Percentiles rank a stretch among this genome's conserved stretches.
Evolutionary conservation across 116 monocot genomes (phyloP).

Genomic region (Cymodocea nodosa): DNA sequence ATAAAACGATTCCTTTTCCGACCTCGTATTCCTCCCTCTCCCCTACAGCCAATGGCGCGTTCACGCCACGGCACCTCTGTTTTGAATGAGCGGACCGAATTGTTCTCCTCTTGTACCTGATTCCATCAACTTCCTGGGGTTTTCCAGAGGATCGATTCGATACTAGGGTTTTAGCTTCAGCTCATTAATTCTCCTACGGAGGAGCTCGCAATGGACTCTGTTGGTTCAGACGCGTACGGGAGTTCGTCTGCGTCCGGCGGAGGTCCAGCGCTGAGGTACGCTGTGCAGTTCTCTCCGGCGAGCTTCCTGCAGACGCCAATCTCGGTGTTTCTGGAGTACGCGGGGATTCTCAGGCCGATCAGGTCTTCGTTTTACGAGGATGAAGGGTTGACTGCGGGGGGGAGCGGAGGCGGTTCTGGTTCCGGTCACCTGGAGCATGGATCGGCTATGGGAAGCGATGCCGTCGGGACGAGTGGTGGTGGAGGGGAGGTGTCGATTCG

Average conservation of each 20-base stretch:
- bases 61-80: no score
- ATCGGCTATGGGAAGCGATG: slow-evolving; percentile 2
- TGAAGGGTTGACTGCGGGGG: slow-evolving; percentile 16
- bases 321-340: slow-evolving; percentile 63
- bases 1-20: no score
- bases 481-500: slow-evolving; percentile 78
- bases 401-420: background rate
- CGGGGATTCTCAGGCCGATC: slow-evolving; percentile 40
- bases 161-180: no score
- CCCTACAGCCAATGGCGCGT: no score
- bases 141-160: no score
- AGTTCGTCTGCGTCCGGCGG: slow-evolving; percentile 3
- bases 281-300: slow-evolving; percentile 43
- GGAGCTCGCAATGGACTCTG: slow-evolving; percentile 31
- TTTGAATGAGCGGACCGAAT: no score
- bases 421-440: slow-evolving; percentile 4
- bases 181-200: no score
- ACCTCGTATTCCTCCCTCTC: no score
- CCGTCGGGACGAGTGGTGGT: background rate
- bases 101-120: no score
- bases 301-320: slow-evolving; percentile 66
- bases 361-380: slow-evolving; percentile 12
- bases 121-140: no score
- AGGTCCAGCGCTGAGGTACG: slow-evolving; percentile 12
- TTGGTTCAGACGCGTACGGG: slow-evolving; percentile 20